Evolutionary conservation across 164 flowering plant species (phyloP), one percentile per base, ranked within the genome.

Genomic region (Umbellularia californica): DNA sequence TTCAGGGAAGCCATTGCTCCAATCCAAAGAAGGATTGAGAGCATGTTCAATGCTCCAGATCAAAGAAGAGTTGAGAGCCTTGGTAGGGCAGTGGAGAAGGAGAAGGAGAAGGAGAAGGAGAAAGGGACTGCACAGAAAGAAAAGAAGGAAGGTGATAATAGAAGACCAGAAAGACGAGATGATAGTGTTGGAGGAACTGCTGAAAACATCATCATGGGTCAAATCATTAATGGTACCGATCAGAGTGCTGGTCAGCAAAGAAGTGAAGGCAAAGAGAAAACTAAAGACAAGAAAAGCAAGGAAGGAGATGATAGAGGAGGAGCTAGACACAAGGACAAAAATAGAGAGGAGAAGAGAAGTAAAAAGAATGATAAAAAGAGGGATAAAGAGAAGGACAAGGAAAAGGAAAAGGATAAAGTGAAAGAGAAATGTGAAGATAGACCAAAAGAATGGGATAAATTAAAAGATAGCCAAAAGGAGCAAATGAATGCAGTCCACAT

Each of bases 331-430:
- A 74, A 84, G 47, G 74, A 76, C 80, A 75, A 77, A 70, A 70
- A 74, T 13, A 68, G 75, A 66, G 80, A 84, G 50, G 70, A 77
- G 80, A 83, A 83, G 65, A 85, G 79, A 70, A 75, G 78, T 41
- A 78, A 84, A 30, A 80, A 50, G 62, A 84, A 81, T 79, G 86
- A 83, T 47, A 86, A 80, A 79, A 78, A 70, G 71, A 74, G 75
- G 80, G 80, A 82, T 25, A 86, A 82, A 75, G 87, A 82, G 81
- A 84, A 82, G 82, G 81, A 81, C 63, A 83, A 79, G 82, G 81
- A 81, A 66, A 83, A 79, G 58, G 77, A 77, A 75, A 85, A 80
- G 71, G 83, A 82, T 81, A 88, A 84, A 77, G 68, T 64, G 69
- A 87, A 84, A 83, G 81, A 69, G 74, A 84, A 77, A 79, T 60